These are phyloP conservation scores for Eucalyptus microcorys DNA, from an alignment of 345 rosid species.

Conservation along the genomic window DNA sequence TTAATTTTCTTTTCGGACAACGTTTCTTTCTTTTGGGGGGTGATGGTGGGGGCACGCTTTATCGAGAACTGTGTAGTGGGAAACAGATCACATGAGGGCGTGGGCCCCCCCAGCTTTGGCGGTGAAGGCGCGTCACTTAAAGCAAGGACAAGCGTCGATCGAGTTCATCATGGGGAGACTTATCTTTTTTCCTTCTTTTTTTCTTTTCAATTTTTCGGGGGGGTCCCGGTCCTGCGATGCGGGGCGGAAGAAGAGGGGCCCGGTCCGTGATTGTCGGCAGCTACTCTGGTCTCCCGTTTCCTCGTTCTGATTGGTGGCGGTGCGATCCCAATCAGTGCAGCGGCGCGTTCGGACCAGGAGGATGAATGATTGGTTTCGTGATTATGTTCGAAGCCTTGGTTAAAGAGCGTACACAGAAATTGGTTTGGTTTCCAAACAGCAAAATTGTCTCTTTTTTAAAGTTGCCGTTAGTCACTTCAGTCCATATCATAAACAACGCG, in stretches of 20 bases:
- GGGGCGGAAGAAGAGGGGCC: neutral
- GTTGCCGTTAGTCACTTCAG: neutral
- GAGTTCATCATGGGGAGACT: neutral
- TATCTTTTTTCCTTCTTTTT: neutral
- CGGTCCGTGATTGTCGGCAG: slow-evolving; percentile 3
- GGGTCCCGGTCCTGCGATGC: neutral
- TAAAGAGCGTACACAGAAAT: neutral
- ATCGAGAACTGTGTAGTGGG: neutral
- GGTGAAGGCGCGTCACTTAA: neutral
- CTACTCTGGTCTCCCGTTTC: neutral
- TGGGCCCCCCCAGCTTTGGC: neutral
- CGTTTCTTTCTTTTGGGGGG: neutral
- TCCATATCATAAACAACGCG: neutral
- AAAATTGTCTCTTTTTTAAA: neutral
- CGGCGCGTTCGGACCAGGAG: neutral
- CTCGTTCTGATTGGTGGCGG: neutral
- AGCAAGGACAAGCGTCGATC: neutral
- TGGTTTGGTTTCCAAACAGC: neutral
- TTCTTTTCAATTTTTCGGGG: neutral
- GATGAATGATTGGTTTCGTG: neutral
- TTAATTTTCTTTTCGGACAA: neutral
- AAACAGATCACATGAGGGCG: neutral
- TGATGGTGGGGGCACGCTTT: neutral
- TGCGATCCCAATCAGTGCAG: neutral
- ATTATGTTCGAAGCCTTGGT: neutral